Evolutionary conservation across 75 land plant genomes (phyloP), one percentile per base, ranked within the genome.

Genomic region (Picea glauca): DNA sequence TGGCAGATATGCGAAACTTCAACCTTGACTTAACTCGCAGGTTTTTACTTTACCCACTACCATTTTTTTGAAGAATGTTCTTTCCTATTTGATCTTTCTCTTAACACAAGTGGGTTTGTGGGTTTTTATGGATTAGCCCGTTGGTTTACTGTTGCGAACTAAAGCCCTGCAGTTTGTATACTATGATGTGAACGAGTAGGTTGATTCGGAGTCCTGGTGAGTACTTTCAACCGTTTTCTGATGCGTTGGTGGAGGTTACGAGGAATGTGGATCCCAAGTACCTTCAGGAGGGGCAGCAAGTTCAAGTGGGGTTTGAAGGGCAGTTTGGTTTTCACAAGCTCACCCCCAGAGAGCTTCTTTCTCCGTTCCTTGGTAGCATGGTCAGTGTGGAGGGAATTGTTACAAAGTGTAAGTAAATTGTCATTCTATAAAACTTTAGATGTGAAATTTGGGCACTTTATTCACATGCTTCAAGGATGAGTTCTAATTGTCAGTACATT

Each of bases 371-470:
- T n/a, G 96, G 99, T 14, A 90, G 92, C 75, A 85, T 98, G 91
- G 99, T 95, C 58, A 90, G 93, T 30, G 92, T 98, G 7, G 99
- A 95, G 84, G 99, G 99, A 66, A 98, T 98, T 77, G 90, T 98
- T 81, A 98, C 99, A 23, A 95, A 95, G 83, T 98, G 99, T 98
- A 87, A 67, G 78, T 40, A n/a, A 23, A 60, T 18, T 26, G 32
- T 26, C 21, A 54, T 60, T 60, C 3, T 60, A 3, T 7, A 17
- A 60, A 60, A 40, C 5, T 40, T 40, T 40, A 40, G 43, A 5
- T 4, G 5, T 5, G 4, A 40, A 5, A 40, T 40, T 40, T 40
- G 43, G 43, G 0, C 43, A 40, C 5, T 40, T 40, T 40, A 40
- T 40, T 40, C 5, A 40, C 26, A 26, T 26, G 26, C 26, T 26